phyloP scores from a whole-genome alignment of 2,329 filamentous ascomycete genomes.

The Botrytis elliptica region DNA sequence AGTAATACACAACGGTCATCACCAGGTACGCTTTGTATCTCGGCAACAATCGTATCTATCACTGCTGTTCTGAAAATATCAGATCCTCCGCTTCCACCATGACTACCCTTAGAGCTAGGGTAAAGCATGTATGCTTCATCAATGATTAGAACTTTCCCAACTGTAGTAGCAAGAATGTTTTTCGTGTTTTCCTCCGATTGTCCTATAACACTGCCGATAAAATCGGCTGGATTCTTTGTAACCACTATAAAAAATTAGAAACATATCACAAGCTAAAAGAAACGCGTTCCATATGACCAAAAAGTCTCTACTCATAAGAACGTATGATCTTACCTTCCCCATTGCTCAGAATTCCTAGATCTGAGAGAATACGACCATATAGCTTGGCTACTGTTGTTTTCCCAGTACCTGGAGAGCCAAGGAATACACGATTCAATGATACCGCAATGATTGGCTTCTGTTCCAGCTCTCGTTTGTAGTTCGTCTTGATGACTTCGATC shows the following conservation, averaged over 20 bases:
- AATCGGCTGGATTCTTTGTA: conserved; percentile 71
- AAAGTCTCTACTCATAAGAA: too few relatives aligned
- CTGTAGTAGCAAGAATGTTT: conserved; percentile 62
- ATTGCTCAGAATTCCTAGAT: conserved; percentile 65
- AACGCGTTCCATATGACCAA: too few relatives aligned
- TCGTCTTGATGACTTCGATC: conserved; percentile 59
- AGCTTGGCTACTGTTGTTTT: conserved; percentile 75
- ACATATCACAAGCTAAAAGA: too few relatives aligned
- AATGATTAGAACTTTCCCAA: conserved; percentile 75
- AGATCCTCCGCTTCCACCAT: conserved; percentile 33
- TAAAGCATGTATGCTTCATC: conserved; percentile 75
- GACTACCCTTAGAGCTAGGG: conserved; percentile 34
- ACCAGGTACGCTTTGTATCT: conserved; percentile 66
- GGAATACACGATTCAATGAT: conserved; percentile 66
- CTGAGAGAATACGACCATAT: conserved; percentile 66
- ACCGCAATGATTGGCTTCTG: conserved; percentile 60
- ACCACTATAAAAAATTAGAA: conserved; percentile 50
- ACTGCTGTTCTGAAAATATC: conserved; percentile 62
- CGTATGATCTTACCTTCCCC: conserved; percentile 55
- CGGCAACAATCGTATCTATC: conserved; percentile 69
- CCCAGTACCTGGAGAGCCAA: conserved; percentile 72
- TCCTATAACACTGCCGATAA: conserved; percentile 63
- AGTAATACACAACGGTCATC: conserved; percentile 73
- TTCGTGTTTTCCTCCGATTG: conserved; percentile 71
- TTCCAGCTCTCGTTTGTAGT: conserved; percentile 63